These are phyloP conservation scores for Linum tenue DNA, from an alignment of 345 rosid genomes.

Conservation along the genomic window DNA sequence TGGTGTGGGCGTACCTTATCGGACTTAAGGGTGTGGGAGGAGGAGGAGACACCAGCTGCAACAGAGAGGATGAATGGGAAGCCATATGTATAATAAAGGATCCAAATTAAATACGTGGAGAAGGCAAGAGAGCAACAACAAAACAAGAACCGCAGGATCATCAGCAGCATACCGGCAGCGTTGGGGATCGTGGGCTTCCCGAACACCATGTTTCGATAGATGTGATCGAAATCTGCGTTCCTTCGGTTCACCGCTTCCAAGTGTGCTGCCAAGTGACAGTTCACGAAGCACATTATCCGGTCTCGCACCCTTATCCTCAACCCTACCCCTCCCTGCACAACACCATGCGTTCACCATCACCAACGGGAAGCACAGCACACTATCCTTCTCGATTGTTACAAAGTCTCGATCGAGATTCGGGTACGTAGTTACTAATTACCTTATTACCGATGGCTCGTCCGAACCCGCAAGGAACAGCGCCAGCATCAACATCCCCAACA, in stretches of 20 bases:
- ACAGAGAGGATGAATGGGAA: conserved; percentile 64
- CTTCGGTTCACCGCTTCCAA: conserved; percentile 65
- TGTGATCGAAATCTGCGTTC: conserved; percentile 72
- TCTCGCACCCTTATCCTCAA: conserved; percentile 66
- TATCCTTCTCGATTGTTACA: too few relatives aligned
- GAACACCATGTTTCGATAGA: conserved; percentile 52
- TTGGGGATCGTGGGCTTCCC: conserved; percentile 35
- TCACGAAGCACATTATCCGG: conserved; percentile 63
- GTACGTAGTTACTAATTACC: conserved; percentile 32
- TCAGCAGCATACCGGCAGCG: conserved; percentile 62
- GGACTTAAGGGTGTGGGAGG: conserved; percentile 45
- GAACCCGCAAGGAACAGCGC: conserved; percentile 97
- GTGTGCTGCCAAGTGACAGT: conserved; percentile 83
- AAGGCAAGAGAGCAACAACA: conserved; percentile 80
- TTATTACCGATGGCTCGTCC: conserved; percentile 98
- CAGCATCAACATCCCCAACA: conserved; percentile 93
- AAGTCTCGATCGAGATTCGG: not conserved
- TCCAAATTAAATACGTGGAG: conserved; percentile 68
- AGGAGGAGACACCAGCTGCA: conserved; percentile 77
- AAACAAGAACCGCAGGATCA: conserved; percentile 45
- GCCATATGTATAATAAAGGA: conserved; percentile 69
- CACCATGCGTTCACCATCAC: not conserved
- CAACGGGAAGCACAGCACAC: too few relatives aligned
- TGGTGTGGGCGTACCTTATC: conserved; percentile 42
- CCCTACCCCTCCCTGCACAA: conserved; percentile 66